Conservation (phyloP, 805 yeast species). For the Candida berthetii region DNA sequence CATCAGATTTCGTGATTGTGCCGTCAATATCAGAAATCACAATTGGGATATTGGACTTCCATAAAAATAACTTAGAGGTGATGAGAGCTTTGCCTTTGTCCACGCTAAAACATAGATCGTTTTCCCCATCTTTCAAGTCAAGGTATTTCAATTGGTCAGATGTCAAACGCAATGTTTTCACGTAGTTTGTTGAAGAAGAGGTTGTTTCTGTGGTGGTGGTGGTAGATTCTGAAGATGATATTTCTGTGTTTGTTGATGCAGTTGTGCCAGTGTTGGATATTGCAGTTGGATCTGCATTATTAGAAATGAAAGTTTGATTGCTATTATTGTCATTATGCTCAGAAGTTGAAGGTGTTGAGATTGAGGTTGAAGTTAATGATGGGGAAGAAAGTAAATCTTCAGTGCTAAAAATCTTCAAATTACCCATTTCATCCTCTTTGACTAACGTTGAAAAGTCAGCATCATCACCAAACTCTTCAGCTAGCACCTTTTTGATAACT, state of each 20-base stretch:
- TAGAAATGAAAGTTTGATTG: not conserved
- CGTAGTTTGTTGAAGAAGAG: constrained; percentile 38
- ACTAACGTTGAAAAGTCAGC: constrained; percentile 39
- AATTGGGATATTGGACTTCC: constrained; percentile 82
- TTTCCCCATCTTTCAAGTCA: constrained; percentile 71
- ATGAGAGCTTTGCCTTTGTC: constrained; percentile 79
- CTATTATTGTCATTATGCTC: not conserved
- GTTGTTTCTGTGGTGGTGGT: constrained; percentile 3
- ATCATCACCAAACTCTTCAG: constrained; percentile 65
- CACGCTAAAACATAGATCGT: constrained; percentile 72
- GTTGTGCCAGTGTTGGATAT: not conserved
- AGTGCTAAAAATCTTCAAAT: constrained; percentile 47
- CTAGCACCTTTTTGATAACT: constrained; percentile 61
- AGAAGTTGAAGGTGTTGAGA: no score
- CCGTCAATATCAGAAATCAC: constrained; percentile 98
- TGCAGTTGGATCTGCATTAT: constrained; percentile 1
- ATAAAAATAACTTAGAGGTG: constrained; percentile 65
- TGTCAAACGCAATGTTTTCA: constrained; percentile 84
- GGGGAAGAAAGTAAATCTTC: constrained; percentile 14
- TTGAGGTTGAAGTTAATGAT: constrained; percentile 5
- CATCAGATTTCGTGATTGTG: constrained; percentile 96
- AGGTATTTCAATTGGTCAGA: constrained; percentile 80
- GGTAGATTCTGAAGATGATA: not conserved
- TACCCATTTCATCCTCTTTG: constrained; percentile 60
- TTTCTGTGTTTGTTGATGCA: not conserved